Evolutionary conservation across 495 filamentous ascomycete species (phyloP).

Genomic region (Cercophora scortea): DNA sequence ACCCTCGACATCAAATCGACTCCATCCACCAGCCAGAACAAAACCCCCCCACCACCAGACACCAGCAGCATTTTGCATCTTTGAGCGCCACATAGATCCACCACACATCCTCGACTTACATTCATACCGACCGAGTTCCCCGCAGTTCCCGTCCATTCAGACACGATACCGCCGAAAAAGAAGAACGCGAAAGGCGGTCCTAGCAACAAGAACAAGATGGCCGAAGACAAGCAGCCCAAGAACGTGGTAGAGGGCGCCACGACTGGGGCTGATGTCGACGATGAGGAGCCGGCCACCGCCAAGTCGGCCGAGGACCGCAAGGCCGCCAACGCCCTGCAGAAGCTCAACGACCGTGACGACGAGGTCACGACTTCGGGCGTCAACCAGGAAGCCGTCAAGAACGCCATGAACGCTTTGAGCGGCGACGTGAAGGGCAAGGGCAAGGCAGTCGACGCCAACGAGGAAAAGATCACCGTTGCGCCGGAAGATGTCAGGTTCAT

Average conservation of each 20-base stretch:
- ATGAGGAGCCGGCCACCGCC: conserved; percentile 54
- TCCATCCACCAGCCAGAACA: no score
- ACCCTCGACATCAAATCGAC: no score
- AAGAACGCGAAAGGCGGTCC: background rate
- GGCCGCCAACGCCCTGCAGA: conserved; percentile 75
- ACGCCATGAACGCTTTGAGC: conserved; percentile 69
- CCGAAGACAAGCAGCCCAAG: conserved; percentile 50
- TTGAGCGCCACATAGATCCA: no score
- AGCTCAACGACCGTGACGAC: conserved; percentile 61
- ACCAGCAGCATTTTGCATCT: no score
- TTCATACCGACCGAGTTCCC: no score
- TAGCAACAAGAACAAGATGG: conserved; percentile 34
- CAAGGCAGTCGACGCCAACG: conserved; percentile 30
- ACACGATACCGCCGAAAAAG: no score
- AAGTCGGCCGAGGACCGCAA: conserved; percentile 80
- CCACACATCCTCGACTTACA: no score
- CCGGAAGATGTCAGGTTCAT: conserved; percentile 35
- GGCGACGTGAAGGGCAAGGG: conserved; percentile 18
- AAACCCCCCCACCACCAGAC: no score
- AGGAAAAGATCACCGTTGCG: conserved; percentile 44
- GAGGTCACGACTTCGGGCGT: conserved; percentile 46
- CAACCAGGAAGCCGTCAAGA: conserved; percentile 74
- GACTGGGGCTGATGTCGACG: conserved; percentile 53
- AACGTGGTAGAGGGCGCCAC: conserved; percentile 51
- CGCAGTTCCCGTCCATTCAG: no score